phyloP scores from a whole-genome alignment of 2,329 filamentous ascomycete genomes.

The Ascochyta lentis region DNA sequence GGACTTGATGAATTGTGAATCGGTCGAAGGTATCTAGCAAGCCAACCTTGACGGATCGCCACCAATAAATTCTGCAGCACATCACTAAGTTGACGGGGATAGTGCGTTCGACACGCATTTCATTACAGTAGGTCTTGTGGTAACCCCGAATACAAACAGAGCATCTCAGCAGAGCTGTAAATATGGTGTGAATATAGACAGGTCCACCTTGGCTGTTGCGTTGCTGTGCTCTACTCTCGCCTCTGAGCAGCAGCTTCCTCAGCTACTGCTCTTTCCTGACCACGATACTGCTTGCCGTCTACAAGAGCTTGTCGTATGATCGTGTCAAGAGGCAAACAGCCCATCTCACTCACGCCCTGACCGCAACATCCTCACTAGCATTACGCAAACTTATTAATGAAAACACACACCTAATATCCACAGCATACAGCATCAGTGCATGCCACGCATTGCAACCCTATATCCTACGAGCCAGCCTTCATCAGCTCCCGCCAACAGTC shows the following conservation, averaged over 20 bases:
- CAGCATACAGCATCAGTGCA: not conserved
- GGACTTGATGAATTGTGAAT: slow-evolving; percentile 5
- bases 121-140: not conserved
- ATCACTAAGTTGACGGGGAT: not conserved
- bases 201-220: not conserved
- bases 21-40: not conserved
- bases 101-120: not conserved
- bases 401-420: not conserved
- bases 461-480: slow-evolving; percentile 1
- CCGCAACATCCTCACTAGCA: not conserved
- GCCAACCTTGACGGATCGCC: not conserved
- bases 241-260: not conserved
- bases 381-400: not conserved
- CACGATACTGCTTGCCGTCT: not conserved
- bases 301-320: not conserved
- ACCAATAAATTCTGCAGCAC: not conserved
- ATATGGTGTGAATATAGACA: not conserved
- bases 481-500: not conserved
- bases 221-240: too few relatives aligned
- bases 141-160: not conserved
- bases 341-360: not conserved
- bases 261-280: not conserved
- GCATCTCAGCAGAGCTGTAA: too few relatives aligned
- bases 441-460: slow-evolving; percentile 11
- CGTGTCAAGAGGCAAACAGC: not conserved